Conservation (phyloP, 2,329 filamentous ascomycete species). For the Pseudocercospora fuligena region DNA sequence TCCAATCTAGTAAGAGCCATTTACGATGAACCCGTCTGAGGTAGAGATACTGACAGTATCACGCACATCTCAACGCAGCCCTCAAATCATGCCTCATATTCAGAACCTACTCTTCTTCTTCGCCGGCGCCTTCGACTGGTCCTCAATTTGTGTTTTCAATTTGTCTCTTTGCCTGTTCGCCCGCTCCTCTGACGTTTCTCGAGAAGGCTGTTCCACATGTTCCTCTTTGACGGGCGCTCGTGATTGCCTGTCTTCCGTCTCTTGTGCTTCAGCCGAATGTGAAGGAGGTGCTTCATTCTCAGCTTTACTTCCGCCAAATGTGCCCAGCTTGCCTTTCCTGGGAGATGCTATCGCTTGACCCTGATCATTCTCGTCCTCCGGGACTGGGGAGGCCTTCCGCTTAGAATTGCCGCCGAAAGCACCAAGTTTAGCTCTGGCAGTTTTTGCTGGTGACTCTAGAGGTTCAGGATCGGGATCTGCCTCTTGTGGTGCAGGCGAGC, state of each 20-base stretch:
- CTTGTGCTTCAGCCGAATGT: neutral
- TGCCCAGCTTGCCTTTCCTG: constrained; percentile 12
- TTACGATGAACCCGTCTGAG: neutral
- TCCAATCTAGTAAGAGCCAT: neutral
- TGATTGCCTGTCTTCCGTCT: neutral
- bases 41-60: neutral
- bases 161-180: constrained; percentile 61
- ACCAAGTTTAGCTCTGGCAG: constrained; percentile 9
- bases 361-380: neutral
- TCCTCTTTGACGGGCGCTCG: constrained; percentile 1
- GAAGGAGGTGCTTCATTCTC: neutral
- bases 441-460: neutral
- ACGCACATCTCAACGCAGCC: neutral
- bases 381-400: neutral
- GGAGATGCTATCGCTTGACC: neutral
- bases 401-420: constrained; percentile 12
- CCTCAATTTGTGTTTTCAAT: constrained; percentile 59
- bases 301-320: constrained; percentile 11
- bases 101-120: constrained; percentile 65
- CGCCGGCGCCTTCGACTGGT: constrained; percentile 55
- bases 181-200: constrained; percentile 56
- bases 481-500: neutral
- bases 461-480: neutral
- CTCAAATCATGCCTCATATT: constrained; percentile 11
- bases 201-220: constrained; percentile 13